Evolutionary conservation across 768 basidiomycete species (phyloP), one percentile per base, ranked within the genome.

Genomic region (Cyclocybe aegerita): DNA sequence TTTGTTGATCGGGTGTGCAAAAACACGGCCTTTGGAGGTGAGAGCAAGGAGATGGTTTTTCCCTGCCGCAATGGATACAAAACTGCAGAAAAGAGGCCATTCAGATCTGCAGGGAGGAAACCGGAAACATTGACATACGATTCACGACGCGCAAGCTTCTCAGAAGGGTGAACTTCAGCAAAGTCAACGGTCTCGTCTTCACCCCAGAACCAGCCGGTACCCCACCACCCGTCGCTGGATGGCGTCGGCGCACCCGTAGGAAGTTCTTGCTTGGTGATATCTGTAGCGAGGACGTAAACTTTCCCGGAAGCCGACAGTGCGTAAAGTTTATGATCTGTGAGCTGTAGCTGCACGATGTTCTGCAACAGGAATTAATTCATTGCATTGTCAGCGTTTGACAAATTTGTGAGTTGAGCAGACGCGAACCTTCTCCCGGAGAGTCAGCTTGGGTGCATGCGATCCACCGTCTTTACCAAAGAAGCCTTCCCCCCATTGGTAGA

Each of bases 401-500:
- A 34, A 30, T 23, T 23, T 23, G 23, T 5, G 23, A 23, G 23
- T 23, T 23, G 23, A 38, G 45, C 16, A 32, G 16, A 47, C n/a
- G 17, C 72, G 15, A 56, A 85, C 89, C 74, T 88, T 88, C 50
- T 82, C 86, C 48, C 74, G 75, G 41, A 90, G 62, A 0, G 86
- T 86, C 39, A 76, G 65, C 29, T 69, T 75, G 53, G 55, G 17
- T 58, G 56, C 5, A 54, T 54, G 31, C 62, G 54, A 23, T 66
- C 50, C 40, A 66, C 44, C 11, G 65, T 56, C 4, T 66, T 54
- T 23, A 11, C 73, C 73, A 55, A 75, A 76, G 65, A 83, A 88
- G 0, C 79, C 85, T 37, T 76, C 73, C 0, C 90, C 90, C 90
- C 90, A 93, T 58, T 92, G 89, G 59, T 90, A 88, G 2, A 91